phyloP scores from a whole-genome alignment of 106 monocot species.

The Phalaenopsis aphrodite region DNA sequence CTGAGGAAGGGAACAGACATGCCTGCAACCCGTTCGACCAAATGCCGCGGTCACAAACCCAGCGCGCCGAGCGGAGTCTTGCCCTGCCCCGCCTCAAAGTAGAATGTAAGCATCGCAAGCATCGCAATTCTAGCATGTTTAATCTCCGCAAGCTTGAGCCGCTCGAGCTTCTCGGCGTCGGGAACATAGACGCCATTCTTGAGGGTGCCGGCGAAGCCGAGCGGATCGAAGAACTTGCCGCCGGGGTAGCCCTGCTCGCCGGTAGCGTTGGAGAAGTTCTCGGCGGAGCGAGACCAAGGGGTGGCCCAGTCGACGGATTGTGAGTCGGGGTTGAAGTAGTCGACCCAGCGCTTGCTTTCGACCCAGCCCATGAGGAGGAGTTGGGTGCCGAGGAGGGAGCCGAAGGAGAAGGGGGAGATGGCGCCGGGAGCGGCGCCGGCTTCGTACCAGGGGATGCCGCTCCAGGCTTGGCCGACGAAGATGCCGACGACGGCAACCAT shows the following conservation, averaged over 20 bases:
- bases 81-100: slow-evolving; percentile 90
- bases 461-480: slow-evolving; percentile 92
- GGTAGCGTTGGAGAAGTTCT: slow-evolving; percentile 84
- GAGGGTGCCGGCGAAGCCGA: slow-evolving; percentile 60
- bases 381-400: slow-evolving; percentile 83
- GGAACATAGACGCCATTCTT: slow-evolving; percentile 64
- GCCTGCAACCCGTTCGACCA: neutral
- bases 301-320: slow-evolving; percentile 98
- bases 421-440: slow-evolving; percentile 90
- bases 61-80: slow-evolving; percentile 89
- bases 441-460: slow-evolving; percentile 92
- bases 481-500: slow-evolving; percentile 90
- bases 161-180: slow-evolving; percentile 77
- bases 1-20: neutral
- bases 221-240: slow-evolving; percentile 94
- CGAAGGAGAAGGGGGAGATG: slow-evolving; percentile 92
- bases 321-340: slow-evolving; percentile 95
- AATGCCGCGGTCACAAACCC: slow-evolving; percentile 36
- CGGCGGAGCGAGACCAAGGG: slow-evolving; percentile 85
- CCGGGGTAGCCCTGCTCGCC: slow-evolving; percentile 97
- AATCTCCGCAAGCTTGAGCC: slow-evolving; percentile 93
- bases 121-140: slow-evolving; percentile 90
- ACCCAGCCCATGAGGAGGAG: slow-evolving; percentile 98
- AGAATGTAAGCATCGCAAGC: slow-evolving; percentile 92
- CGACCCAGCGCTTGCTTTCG: slow-evolving; percentile 93